Conservation (phyloP, 2,329 filamentous ascomycete species). For the Microdochium bolleyi region DNA sequence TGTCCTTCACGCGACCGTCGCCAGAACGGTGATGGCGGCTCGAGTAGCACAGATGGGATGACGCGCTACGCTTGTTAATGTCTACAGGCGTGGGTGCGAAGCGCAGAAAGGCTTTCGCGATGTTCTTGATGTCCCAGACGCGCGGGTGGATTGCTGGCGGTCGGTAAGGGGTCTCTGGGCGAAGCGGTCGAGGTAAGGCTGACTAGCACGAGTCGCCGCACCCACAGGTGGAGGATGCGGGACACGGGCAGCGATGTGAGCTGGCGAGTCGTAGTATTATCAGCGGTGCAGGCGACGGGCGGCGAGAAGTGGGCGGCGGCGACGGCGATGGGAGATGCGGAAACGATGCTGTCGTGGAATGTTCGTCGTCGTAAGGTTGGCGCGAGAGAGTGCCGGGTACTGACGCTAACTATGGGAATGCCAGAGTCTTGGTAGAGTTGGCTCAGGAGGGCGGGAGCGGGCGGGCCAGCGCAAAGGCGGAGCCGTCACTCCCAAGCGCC, state of each 20-base stretch:
- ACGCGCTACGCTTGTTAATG: not conserved
- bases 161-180: not conserved
- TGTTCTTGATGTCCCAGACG: not conserved
- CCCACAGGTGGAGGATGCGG: not conserved
- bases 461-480: not conserved
- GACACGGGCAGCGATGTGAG: not conserved
- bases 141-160: not conserved
- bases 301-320: not conserved
- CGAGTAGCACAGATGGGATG: not conserved
- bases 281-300: not conserved
- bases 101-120: constrained; percentile 3
- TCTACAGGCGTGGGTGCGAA: not conserved
- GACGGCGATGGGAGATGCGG: not conserved
- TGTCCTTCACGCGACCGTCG: constrained; percentile 7
- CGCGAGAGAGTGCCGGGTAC: not conserved
- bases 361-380: not conserved
- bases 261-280: not conserved
- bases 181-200: not conserved
- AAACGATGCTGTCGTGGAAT: not conserved
- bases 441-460: not conserved
- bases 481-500: not conserved
- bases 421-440: not conserved
- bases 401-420: not conserved
- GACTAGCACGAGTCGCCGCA: not conserved
- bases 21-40: constrained; percentile 2